A percentile compares a stretch with the other conserved stretches of the same genome.
Conservation (phyloP, 129 eudicot species). For the Lactuca sativa region DNA sequence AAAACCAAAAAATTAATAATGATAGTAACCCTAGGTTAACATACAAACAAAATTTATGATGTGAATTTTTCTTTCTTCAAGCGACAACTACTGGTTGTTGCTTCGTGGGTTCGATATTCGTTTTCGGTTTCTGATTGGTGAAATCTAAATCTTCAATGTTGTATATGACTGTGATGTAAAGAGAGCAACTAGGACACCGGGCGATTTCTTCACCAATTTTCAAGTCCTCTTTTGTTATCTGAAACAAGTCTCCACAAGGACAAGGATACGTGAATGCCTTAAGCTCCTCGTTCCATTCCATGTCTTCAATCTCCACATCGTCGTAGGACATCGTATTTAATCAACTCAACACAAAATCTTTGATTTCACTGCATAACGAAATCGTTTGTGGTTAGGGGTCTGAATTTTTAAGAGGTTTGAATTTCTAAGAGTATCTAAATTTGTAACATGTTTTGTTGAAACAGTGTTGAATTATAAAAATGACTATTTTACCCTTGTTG, state of each 20-base stretch:
- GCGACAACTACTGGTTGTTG: conserved; percentile 82
- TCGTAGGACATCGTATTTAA: conserved; percentile 77
- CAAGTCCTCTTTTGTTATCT: conserved; percentile 85
- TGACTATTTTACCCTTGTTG: too few species aligned
- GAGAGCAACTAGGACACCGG: conserved; percentile 89
- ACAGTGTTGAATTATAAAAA: too few species aligned
- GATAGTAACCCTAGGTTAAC: neutral
- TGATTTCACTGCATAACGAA: conserved; percentile 6
- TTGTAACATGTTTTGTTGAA: too few species aligned
- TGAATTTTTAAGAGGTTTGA: too few species aligned
- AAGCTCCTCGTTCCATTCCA: conserved; percentile 97
- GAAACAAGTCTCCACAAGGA: conserved; percentile 90
- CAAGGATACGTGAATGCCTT: conserved; percentile 88
- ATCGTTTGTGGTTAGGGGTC: conserved; percentile 10
- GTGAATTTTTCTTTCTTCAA: conserved; percentile 29
- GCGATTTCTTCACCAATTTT: conserved; percentile 89
- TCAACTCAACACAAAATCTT: neutral
- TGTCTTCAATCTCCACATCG: conserved; percentile 95
- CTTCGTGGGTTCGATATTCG: conserved; percentile 45
- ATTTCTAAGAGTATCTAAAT: too few species aligned
- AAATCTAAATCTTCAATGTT: conserved; percentile 59
- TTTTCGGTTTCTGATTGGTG: conserved; percentile 32
- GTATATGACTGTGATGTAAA: conserved; percentile 72
- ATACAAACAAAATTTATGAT: conserved; percentile 11
- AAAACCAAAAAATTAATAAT: neutral